These are phyloP conservation scores for Lachnellula willkommii DNA, from an alignment of 2,329 filamentous ascomycete species.

Conservation along the genomic window DNA sequence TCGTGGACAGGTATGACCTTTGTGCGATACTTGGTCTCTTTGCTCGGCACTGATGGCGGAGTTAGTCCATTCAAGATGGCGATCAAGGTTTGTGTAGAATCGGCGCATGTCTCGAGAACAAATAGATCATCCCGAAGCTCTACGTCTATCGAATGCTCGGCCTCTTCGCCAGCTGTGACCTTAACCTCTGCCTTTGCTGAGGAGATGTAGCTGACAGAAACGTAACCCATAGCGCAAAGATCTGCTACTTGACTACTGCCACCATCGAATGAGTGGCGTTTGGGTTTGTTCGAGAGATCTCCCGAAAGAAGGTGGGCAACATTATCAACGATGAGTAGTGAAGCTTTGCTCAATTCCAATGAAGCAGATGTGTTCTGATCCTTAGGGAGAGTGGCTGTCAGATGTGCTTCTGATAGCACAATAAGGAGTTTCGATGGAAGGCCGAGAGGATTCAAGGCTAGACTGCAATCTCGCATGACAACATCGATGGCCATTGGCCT, in stretches of 20 bases:
- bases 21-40: constrained; percentile 79
- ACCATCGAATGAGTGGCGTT: constrained; percentile 29
- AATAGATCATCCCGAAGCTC: constrained; percentile 81
- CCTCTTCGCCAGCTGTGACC: constrained; percentile 49
- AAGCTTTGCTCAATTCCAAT: constrained; percentile 71
- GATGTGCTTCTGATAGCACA: constrained; percentile 70
- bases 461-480: constrained; percentile 71
- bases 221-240: constrained; percentile 65
- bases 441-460: constrained; percentile 79
- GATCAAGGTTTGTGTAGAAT: constrained; percentile 91
- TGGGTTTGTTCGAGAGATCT: constrained; percentile 9
- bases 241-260: constrained; percentile 45
- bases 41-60: constrained; percentile 77
- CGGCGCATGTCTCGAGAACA: constrained; percentile 89
- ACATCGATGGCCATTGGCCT: constrained; percentile 67
- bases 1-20: constrained; percentile 81
- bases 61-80: constrained; percentile 71
- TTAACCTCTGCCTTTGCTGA: constrained; percentile 66
- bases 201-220: constrained; percentile 82
- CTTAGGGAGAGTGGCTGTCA: constrained; percentile 63
- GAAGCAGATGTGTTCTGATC: constrained; percentile 58
- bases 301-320: constrained; percentile 40
- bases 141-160: constrained; percentile 65
- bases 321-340: constrained; percentile 78
- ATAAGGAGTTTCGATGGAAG: constrained; percentile 71